Base-by-base conservation (phyloP, 768 basidiomycete species). In the Pleurotus tuoliensis region DNA sequence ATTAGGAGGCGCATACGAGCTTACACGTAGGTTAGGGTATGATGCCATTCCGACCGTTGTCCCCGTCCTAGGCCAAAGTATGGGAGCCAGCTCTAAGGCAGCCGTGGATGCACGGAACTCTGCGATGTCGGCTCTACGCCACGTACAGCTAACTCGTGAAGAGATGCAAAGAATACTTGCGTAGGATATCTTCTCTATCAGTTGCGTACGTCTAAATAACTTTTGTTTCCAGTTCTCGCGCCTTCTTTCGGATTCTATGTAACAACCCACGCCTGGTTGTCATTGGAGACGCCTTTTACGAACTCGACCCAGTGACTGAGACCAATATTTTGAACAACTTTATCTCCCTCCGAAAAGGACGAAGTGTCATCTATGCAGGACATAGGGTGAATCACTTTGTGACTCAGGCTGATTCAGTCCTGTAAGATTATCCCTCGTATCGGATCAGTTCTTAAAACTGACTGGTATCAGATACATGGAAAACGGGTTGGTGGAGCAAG, bases 241-340 rank as follows among this genome's bases (percentile, higher is more conserved):
- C 71, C 6, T 81, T 79, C 56, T 77, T 78, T 73, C 66, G 76
- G 27, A 67, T 72, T 50, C 69, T 67, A 30, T 73, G 69, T n/a
- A 68, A 66, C 9, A 58, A 75, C 3, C 71, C 77, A 22, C 75
- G 72, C 25, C 75, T 85, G 9, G 67, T 84, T 15, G 73, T 81
- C 3, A 74, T 81, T 2, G 85, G 87, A 58, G 84, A 86, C 62
- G 82, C 84, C 0, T 83, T 75, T 39, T 82, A 82, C 0, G 76
- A 81, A 2, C 60, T 85, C 40, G 85, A 86, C 52, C 76, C 86
- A 7, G 66, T 78, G 44, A 78, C 74, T 0, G 86, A 87, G 63
- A 73, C 71, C 12, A 67, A 75, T 1, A 68, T 86, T 9, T 74
- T 83, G 52, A 60, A 72, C 13, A 66, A 68, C 8, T 64, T 84